Base-by-base conservation (phyloP, 2,329 filamentous ascomycete species). In the Venturia effusa region DNA sequence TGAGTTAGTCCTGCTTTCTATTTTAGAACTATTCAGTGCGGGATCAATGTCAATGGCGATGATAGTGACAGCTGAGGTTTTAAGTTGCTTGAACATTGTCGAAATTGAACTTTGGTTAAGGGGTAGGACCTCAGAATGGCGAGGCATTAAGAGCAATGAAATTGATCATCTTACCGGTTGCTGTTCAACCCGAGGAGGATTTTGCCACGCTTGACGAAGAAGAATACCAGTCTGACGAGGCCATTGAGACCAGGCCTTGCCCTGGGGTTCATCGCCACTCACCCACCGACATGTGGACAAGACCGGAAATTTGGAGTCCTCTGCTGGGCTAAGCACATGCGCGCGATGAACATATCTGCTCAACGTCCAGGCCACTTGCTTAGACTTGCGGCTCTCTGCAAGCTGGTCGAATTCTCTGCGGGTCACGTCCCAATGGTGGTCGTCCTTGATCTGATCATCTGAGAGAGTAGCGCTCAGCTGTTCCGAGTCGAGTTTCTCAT, bases 311-410 rank as follows among this genome's bases (percentile, higher is more conserved):
- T 68, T 62, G 4, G 70, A 66, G 40, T 71, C 65, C 13, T 68
- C 64, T n/a, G 71, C 71, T 11, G 70, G 71, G 15, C 27, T 1
- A 15, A 74, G 70, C 15, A 74, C 71, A 24, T 72, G 70, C 8
- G 74, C 76, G n/a, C 73, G 68, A 32, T 72, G 70, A 24, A 77
- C 70, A 68, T 76, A 74, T 59, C 73, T 70, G 43, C 71, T 70
- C 22, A 74, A 73, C 2, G 72, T 74, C 74, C 75, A 77, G 19
- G 74, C 75, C 30, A 72, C 73, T 37, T 70, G 70, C 48, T 75
- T 68, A 64, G 72, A 74, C 64, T 75, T 70, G 22, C 74, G 69
- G 32, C 73, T 68, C 11, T 67, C 67, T 65, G 77, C 71, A 19
- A 78, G 64, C 27, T 69, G 66, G 15, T 72, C 64, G 15, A 77